Percentiles rank a stretch among this genome's conserved stretches.
phyloP scores from a whole-genome alignment of 2,329 filamentous ascomycete genomes.

The Purpureocillium lavendulum region DNA sequence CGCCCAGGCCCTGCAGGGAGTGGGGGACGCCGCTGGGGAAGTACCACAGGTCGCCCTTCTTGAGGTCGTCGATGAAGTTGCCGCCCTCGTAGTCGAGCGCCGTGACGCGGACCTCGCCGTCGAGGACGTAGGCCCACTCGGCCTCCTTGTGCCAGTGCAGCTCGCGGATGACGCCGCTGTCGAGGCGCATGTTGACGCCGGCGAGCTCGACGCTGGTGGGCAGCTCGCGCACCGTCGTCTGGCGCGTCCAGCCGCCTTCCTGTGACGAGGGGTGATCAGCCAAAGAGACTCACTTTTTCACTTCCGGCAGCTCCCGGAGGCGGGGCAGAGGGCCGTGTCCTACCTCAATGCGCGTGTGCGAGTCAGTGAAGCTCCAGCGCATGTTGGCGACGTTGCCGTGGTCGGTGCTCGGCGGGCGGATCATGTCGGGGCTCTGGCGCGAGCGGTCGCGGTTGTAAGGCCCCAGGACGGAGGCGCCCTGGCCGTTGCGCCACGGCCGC shows the following conservation, averaged over 20 bases:
- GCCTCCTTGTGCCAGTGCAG: constrained; percentile 77
- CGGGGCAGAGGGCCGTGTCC: too few relatives aligned
- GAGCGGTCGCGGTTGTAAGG: constrained; percentile 62
- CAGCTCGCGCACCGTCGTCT: constrained; percentile 61
- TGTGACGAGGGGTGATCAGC: too few relatives aligned
- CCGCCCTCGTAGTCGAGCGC: constrained; percentile 68
- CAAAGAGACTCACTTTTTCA: too few relatives aligned
- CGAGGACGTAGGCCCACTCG: constrained; percentile 69
- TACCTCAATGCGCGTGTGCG: constrained; percentile 55
- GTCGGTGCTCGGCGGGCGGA: constrained; percentile 66
- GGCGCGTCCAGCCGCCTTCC: constrained; percentile 70
- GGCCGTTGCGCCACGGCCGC: constrained; percentile 54
- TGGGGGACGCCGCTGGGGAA: constrained; percentile 73
- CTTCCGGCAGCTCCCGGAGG: too few relatives aligned
- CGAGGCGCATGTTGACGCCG: constrained; percentile 71
- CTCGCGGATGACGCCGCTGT: constrained; percentile 64
- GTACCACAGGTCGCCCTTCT: constrained; percentile 73
- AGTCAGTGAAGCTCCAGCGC: constrained; percentile 63
- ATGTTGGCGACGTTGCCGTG: constrained; percentile 63
- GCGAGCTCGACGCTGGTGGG: constrained; percentile 61
- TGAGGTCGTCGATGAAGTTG: constrained; percentile 68
- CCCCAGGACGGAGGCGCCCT: constrained; percentile 58
- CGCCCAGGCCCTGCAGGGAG: constrained; percentile 62
- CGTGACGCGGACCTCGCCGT: constrained; percentile 62
- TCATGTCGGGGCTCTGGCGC: constrained; percentile 61